Conservation (phyloP, 441 rosid genomes). For the Hura crepitans region DNA sequence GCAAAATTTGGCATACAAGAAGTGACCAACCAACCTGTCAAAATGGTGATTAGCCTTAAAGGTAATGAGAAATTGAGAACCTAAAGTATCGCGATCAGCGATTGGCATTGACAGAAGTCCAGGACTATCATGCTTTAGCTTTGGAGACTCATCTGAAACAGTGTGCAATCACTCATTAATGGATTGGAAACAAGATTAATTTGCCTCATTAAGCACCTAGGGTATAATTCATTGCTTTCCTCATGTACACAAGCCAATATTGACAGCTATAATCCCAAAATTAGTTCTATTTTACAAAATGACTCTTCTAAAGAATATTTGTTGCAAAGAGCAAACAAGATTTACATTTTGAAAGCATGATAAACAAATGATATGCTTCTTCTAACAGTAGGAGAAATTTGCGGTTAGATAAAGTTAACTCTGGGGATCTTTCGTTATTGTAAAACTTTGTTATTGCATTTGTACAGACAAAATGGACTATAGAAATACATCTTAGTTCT, state of each 20-base stretch:
- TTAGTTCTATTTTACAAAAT: too few species aligned
- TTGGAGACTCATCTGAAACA: conserved; percentile 75
- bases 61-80: conserved; percentile 81
- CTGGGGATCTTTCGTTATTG: too few species aligned
- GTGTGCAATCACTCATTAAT: conserved; percentile 15
- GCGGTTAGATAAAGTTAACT: too few species aligned
- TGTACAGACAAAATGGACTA: too few species aligned
- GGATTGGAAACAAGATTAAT: background rate
- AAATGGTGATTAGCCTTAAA: conserved; percentile 71
- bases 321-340: too few species aligned
- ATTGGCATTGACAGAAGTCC: conserved; percentile 86
- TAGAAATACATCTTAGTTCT: too few species aligned
- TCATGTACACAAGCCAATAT: background rate
- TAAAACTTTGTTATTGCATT: too few species aligned
- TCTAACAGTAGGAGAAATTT: too few species aligned
- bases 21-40: conserved; percentile 54
- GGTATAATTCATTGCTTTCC: background rate
- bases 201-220: background rate
- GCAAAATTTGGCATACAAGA: background rate
- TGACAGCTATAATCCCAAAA: too few species aligned
- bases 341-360: too few species aligned
- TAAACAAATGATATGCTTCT: too few species aligned
- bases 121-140: conserved; percentile 68
- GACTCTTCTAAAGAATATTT: too few species aligned
- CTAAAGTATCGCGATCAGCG: conserved; percentile 70